Evolutionary conservation across 164 flowering plant species (phyloP).

Genomic region (Macadamia tetraphylla): DNA sequence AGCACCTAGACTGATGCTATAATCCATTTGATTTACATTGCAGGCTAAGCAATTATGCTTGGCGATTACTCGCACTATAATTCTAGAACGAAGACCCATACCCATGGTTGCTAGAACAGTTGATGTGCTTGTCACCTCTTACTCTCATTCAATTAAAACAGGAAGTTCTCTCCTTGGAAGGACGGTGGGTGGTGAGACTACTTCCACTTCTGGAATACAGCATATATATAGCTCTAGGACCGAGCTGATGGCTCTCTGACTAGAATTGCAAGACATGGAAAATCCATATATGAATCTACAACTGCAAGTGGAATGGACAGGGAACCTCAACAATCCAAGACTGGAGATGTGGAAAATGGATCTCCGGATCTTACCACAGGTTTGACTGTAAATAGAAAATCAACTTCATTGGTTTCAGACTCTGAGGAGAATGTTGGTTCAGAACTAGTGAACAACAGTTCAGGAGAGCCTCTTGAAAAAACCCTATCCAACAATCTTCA

Average conservation of each 20-base stretch:
- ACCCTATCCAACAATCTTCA: slow-evolving; percentile 7
- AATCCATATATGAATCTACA: slow-evolving; percentile 9
- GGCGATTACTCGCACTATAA: slow-evolving; percentile 47
- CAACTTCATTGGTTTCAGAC: slow-evolving; percentile 39
- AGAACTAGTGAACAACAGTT: slow-evolving; percentile 13
- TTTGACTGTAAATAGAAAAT: slow-evolving; percentile 15
- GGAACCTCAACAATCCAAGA: slow-evolving; percentile 6
- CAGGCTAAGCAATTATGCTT: slow-evolving; percentile 87
- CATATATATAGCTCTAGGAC: slow-evolving; percentile 18
- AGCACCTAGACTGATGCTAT: background rate
- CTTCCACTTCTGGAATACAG: slow-evolving; percentile 29
- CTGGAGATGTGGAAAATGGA: slow-evolving; percentile 18
- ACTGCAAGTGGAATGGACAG: slow-evolving; percentile 5
- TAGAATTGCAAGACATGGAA: slow-evolving; percentile 19
- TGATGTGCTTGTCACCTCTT: slow-evolving; percentile 62
- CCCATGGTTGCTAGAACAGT: slow-evolving; percentile 64
- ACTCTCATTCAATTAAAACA: slow-evolving; percentile 48
- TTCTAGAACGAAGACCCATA: slow-evolving; percentile 82
- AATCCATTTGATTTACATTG: slow-evolving; percentile 18
- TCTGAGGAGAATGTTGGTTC: slow-evolving; percentile 38
- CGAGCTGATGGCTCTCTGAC: slow-evolving; percentile 27
- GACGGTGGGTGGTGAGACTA: slow-evolving; percentile 27
- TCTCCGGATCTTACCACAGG: slow-evolving; percentile 12
- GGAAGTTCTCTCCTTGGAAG: slow-evolving; percentile 42
- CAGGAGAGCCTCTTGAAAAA: slow-evolving; percentile 8